Conservation (phyloP, 208 protist species). For the Blastocrithidia nonstop region DNA sequence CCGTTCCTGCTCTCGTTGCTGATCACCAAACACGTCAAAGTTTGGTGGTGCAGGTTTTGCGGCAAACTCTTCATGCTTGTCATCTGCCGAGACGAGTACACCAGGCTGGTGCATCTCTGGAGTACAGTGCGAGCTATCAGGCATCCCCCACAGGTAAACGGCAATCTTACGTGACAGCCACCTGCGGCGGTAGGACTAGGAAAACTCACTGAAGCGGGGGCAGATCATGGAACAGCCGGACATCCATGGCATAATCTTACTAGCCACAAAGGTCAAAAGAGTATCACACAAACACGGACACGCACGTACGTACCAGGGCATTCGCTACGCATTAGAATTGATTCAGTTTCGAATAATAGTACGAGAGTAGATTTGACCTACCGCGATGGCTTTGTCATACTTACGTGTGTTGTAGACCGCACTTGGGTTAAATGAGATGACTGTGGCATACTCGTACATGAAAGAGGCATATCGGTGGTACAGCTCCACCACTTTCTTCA, state of each 20-base stretch:
- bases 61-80: conserved; percentile 49
- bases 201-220: conserved; percentile 43
- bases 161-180: conserved; percentile 59
- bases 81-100: conserved; percentile 54
- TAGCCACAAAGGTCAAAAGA: conserved; percentile 27
- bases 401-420: conserved; percentile 59
- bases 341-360: conserved; percentile 20
- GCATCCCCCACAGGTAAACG: conserved; percentile 72
- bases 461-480: conserved; percentile 73
- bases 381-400: conserved; percentile 46
- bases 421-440: conserved; percentile 66
- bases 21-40: conserved; percentile 70
- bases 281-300: conserved; percentile 34
- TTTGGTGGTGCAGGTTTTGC: conserved; percentile 31
- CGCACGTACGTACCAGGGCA: conserved; percentile 23
- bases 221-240: conserved; percentile 65
- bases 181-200: conserved; percentile 24
- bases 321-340: conserved; percentile 3
- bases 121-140: conserved; percentile 22
- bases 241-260: conserved; percentile 51
- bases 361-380: conserved; percentile 53
- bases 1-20: conserved; percentile 15
- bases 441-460: conserved; percentile 76
- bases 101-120: conserved; percentile 51
- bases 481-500: conserved; percentile 61